Conservation (phyloP, 768 basidiomycete genomes). For the Naganishia onofrii region DNA sequence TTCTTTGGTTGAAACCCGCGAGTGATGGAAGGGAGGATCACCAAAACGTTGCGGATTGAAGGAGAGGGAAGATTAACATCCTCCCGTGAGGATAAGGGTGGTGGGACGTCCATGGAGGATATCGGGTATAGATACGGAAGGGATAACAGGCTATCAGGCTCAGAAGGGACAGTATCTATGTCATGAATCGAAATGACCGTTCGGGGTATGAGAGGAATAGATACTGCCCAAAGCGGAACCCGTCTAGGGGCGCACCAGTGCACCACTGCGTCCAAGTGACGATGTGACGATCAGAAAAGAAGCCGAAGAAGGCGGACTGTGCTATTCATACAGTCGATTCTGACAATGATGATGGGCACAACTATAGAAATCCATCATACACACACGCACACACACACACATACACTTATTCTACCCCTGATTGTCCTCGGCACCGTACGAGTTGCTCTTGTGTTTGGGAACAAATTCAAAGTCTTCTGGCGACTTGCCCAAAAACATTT, state of each 20-base stretch:
- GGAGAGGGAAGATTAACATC: not conserved
- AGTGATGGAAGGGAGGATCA: constrained; percentile 31
- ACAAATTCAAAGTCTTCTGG: constrained; percentile 80
- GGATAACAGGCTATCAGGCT: not conserved
- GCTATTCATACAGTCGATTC: too few species aligned
- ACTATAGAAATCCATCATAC: not conserved
- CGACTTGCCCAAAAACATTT: constrained; percentile 88
- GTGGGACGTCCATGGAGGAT: constrained; percentile 2
- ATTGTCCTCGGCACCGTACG: constrained; percentile 51
- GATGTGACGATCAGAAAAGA: too few species aligned
- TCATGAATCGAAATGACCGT: too few species aligned
- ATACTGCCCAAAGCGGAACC: too few species aligned
- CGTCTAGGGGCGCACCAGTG: too few species aligned
- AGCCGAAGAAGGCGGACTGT: too few species aligned
- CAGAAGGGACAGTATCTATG: not conserved
- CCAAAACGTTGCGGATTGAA: constrained; percentile 22
- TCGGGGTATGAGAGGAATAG: too few species aligned
- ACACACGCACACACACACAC: too few species aligned
- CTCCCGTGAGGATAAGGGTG: not conserved
- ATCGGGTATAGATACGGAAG: not conserved
- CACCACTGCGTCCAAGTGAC: too few species aligned
- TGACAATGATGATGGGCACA: too few species aligned
- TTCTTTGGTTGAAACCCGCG: constrained; percentile 26
- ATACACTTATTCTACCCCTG: constrained; percentile 20
- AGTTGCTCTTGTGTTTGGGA: constrained; percentile 92